phyloP scores from a whole-genome alignment of 441 rosid genomes.

The Bocquillonia castaneifolia region DNA sequence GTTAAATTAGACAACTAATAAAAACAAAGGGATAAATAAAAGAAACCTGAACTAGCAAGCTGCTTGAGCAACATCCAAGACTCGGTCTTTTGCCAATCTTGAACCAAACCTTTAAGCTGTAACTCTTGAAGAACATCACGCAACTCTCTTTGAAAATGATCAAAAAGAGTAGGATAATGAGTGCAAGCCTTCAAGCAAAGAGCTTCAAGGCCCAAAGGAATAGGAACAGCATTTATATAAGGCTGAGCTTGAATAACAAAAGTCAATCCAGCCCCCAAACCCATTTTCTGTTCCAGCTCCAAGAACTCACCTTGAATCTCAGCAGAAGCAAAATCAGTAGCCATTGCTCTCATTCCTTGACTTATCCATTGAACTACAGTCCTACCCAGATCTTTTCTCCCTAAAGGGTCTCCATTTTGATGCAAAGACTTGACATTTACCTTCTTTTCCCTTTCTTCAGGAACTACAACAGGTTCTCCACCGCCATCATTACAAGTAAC shows the following conservation, averaged over 20 bases:
- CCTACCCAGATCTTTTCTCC: conserved; percentile 73
- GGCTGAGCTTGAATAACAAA: conserved; percentile 89
- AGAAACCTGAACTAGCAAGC: conserved; percentile 75
- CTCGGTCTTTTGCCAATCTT: conserved; percentile 62
- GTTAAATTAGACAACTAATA: too few relatives aligned
- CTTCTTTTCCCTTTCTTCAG: conserved; percentile 18
- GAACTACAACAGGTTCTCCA: conserved; percentile 11
- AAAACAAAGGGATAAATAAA: not conserved
- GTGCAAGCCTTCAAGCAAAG: conserved; percentile 80
- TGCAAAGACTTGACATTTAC: conserved; percentile 38
- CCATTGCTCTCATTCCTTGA: conserved; percentile 85
- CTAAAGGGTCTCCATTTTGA: conserved; percentile 88
- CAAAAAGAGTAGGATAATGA: conserved; percentile 85
- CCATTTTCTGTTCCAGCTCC: conserved; percentile 68
- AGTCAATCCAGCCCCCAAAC: conserved; percentile 78
- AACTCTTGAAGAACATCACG: conserved; percentile 71
- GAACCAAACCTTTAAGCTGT: conserved; percentile 41
- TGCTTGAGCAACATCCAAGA: conserved; percentile 92
- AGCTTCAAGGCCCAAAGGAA: conserved; percentile 78
- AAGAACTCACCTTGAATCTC: conserved; percentile 75
- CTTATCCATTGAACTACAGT: conserved; percentile 71
- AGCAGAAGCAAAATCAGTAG: conserved; percentile 62
- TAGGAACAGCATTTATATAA: conserved; percentile 73
- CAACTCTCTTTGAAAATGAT: conserved; percentile 90
- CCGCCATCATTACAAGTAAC: conserved; percentile 3